Conservation (phyloP, 2,329 filamentous ascomycete species). For the Myrmaecium sp. region DNA sequence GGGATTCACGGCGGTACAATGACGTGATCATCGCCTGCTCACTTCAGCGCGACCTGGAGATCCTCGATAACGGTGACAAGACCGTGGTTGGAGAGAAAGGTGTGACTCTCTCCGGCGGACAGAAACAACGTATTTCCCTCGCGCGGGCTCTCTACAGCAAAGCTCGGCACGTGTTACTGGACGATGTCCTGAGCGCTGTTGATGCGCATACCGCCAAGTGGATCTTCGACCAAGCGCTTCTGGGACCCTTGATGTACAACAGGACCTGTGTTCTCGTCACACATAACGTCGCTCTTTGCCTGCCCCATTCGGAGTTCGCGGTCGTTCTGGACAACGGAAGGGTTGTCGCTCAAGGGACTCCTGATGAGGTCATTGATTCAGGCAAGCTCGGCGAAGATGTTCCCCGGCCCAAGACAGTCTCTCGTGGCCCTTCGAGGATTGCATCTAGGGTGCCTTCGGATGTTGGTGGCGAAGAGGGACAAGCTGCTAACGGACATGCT, state of each 20-base stretch:
- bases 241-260: constrained; percentile 71
- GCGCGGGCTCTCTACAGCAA: constrained; percentile 96
- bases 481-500: constrained; percentile 26
- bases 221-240: constrained; percentile 89
- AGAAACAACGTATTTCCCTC: constrained; percentile 93
- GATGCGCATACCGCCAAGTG: constrained; percentile 96
- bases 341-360: constrained; percentile 57
- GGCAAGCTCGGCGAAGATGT: constrained; percentile 80
- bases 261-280: constrained; percentile 92
- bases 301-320: constrained; percentile 63
- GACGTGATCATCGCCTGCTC: constrained; percentile 84
- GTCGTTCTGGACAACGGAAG: constrained; percentile 80
- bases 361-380: constrained; percentile 65
- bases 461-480: constrained; percentile 41
- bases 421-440: constrained; percentile 51
- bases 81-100: constrained; percentile 95
- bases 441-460: constrained; percentile 67
- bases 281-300: constrained; percentile 81
- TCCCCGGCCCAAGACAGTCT: constrained; percentile 54
- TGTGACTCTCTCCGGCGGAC: constrained; percentile 87
- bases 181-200: constrained; percentile 91
- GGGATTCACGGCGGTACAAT: constrained; percentile 67
- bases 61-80: constrained; percentile 81
- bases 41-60: constrained; percentile 76
- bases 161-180: constrained; percentile 75